phyloP scores from a whole-genome alignment of 345 rosid species.

The Moringa oleifera region DNA sequence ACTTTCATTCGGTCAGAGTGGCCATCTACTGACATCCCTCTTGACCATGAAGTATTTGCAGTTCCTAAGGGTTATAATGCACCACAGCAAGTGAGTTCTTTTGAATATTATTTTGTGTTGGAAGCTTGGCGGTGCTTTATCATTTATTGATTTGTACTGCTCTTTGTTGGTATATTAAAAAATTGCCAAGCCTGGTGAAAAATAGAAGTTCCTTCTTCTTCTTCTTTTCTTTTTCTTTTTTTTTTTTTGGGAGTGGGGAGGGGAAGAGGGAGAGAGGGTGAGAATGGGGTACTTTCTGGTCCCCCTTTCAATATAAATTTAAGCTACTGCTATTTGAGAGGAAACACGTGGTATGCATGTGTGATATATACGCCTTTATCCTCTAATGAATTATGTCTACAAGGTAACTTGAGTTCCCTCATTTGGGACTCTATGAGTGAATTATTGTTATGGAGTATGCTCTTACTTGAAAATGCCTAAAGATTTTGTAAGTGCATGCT shows the following conservation, averaged over 20 bases:
- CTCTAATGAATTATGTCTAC: constrained; percentile 4
- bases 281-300: too few relatives aligned
- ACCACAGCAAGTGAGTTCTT: constrained; percentile 69
- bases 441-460: neutral
- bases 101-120: neutral
- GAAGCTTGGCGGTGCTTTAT: too few relatives aligned
- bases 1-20: constrained; percentile 62
- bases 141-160: too few relatives aligned
- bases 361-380: neutral
- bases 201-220: too few relatives aligned
- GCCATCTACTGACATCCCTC: constrained; percentile 85
- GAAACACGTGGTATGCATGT: neutral
- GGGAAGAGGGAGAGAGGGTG: too few relatives aligned
- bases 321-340: neutral
- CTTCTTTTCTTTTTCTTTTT: too few relatives aligned
- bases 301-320: neutral
- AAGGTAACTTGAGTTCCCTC: neutral
- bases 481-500: neutral
- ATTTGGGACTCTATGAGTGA: neutral
- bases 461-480: neutral
- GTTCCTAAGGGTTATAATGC: constrained; percentile 79
- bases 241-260: too few relatives aligned
- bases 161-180: neutral
- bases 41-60: constrained; percentile 59
- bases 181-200: too few relatives aligned